Evolutionary conservation across 139 green algal species (phyloP).

Genomic region (Chlamydomonas applanata): DNA sequence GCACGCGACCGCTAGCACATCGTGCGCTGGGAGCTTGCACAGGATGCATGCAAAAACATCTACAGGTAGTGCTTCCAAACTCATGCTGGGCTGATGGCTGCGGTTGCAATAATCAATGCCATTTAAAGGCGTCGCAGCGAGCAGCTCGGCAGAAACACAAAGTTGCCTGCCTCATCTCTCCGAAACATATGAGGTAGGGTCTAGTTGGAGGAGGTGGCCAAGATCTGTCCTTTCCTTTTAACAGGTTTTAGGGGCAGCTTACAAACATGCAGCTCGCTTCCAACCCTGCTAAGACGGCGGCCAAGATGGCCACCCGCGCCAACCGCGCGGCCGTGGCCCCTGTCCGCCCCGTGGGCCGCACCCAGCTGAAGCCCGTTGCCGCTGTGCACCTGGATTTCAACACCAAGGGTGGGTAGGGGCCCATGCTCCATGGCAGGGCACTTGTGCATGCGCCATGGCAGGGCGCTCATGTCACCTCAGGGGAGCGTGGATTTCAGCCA

Average conservation of each 20-base stretch:
- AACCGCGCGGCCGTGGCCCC: conserved; percentile 1
- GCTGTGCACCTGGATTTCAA: conserved; percentile 50
- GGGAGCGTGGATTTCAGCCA: neutral
- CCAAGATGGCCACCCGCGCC: conserved; percentile 8
- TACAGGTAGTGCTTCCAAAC: no score
- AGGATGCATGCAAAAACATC: no score
- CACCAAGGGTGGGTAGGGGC: conserved; percentile 20
- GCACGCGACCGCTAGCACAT: no score
- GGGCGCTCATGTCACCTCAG: neutral
- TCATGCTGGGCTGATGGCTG: neutral
- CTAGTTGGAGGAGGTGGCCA: neutral
- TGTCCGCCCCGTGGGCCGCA: no score
- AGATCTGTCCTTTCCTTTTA: no score
- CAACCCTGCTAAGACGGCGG: conserved; percentile 9
- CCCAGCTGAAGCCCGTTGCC: neutral
- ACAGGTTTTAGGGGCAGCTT: no score
- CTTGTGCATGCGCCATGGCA: neutral
- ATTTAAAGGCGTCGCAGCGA: no score
- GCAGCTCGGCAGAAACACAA: no score
- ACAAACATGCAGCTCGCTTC: no score
- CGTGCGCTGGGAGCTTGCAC: no score
- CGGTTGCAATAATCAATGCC: conserved; percentile 6
- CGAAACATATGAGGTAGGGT: neutral
- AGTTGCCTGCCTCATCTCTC: no score
- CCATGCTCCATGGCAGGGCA: neutral